Evolutionary conservation across 306 rosid species (phyloP).

Genomic region (Senna tora): DNA sequence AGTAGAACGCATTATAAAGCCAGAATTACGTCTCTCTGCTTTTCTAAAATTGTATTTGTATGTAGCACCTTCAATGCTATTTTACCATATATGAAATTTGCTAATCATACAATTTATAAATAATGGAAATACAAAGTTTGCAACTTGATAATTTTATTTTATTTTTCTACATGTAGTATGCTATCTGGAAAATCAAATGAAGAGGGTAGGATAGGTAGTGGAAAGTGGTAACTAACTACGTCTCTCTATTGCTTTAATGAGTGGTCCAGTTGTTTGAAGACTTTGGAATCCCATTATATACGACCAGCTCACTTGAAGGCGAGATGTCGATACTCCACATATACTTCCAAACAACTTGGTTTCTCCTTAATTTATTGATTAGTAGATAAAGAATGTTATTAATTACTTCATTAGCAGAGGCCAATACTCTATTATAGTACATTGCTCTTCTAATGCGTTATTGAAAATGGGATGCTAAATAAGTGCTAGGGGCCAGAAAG

Average conservation of each 20-base stretch:
- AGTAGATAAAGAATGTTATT: not conserved
- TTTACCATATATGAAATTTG: not conserved
- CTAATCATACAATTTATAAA: not conserved
- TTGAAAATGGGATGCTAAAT: not conserved
- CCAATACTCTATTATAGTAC: not conserved
- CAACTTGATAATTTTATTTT: too few relatives aligned
- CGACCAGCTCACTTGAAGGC: constrained; percentile 54
- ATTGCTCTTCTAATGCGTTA: too few relatives aligned
- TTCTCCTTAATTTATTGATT: not conserved
- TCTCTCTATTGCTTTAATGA: not conserved
- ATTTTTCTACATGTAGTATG: too few relatives aligned
- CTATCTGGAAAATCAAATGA: not conserved
- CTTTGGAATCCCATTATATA: constrained; percentile 46
- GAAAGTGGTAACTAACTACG: not conserved
- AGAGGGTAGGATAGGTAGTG: not conserved
- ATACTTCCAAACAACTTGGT: not conserved
- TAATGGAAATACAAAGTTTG: too few relatives aligned
- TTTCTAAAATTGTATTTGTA: not conserved
- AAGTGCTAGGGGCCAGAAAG: not conserved
- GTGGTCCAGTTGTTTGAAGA: constrained; percentile 36
- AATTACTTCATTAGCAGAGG: too few relatives aligned
- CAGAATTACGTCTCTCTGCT: not conserved
- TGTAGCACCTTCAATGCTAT: not conserved
- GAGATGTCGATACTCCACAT: constrained; percentile 36
- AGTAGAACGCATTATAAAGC: not conserved